These are phyloP conservation scores for Erythrophleum fordii DNA, from an alignment of 306 rosid species.

Conservation along the genomic window DNA sequence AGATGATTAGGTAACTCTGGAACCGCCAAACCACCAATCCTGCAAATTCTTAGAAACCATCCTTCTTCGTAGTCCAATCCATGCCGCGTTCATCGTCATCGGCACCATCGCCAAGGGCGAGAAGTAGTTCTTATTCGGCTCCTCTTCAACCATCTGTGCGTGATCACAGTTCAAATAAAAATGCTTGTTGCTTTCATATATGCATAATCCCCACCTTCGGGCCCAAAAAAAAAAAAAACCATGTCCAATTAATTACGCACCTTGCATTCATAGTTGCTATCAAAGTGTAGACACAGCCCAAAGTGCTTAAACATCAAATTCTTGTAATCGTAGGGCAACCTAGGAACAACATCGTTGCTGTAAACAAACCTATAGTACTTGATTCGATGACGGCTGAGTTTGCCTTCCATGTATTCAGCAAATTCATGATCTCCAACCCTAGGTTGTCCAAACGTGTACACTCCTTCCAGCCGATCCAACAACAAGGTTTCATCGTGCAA, in stretches of 20 bases:
- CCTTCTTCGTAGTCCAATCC: conserved; percentile 51
- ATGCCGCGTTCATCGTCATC: conserved; percentile 39
- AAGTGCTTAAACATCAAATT: conserved; percentile 64
- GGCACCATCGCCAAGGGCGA: conserved; percentile 6
- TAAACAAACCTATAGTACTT: conserved; percentile 64
- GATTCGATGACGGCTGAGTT: conserved; percentile 40
- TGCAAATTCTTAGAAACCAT: conserved; percentile 34
- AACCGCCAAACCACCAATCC: conserved; percentile 42
- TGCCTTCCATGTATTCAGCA: conserved; percentile 51
- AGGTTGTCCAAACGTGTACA: conserved; percentile 80
- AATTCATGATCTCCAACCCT: conserved; percentile 61
- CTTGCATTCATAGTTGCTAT: conserved; percentile 35
- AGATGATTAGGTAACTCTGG: conserved; percentile 50
- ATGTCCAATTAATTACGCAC: background rate
- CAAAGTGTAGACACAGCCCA: conserved; percentile 55
- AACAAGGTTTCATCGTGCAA: conserved; percentile 56
- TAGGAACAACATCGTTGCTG: conserved; percentile 58
- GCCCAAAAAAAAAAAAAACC: no score
- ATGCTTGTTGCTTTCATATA: no score
- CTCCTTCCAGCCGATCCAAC: conserved; percentile 61
- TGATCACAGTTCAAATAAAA: background rate
- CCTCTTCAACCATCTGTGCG: conserved; percentile 46
- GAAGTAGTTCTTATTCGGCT: conserved; percentile 58
- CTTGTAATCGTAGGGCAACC: conserved; percentile 59
- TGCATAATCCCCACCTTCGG: no score